These are phyloP conservation scores for Arthrobotrys iridis DNA, from an alignment of 2,329 filamentous ascomycete species.

Conservation along the genomic window DNA sequence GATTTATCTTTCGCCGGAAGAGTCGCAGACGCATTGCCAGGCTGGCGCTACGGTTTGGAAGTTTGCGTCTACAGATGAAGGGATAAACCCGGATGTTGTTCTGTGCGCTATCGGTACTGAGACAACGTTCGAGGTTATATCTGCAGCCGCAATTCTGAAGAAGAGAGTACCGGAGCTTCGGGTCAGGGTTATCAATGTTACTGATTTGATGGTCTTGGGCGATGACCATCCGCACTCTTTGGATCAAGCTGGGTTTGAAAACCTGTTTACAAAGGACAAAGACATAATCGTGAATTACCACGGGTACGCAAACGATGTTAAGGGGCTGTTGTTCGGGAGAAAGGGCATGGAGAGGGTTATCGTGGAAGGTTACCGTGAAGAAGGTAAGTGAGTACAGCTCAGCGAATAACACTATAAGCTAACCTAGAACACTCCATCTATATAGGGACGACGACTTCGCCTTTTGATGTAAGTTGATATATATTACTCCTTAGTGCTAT, in stretches of 20 bases:
- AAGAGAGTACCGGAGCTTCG: slow-evolving; percentile 66
- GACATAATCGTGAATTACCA: slow-evolving; percentile 75
- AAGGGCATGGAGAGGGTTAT: slow-evolving; percentile 65
- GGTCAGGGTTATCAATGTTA: slow-evolving; percentile 73
- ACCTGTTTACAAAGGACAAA: slow-evolving; percentile 69
- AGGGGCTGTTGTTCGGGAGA: slow-evolving; percentile 71
- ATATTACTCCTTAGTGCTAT: not conserved
- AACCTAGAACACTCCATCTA: not conserved
- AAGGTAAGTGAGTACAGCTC: slow-evolving; percentile 63
- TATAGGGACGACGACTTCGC: slow-evolving; percentile 68
- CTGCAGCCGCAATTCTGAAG: slow-evolving; percentile 69
- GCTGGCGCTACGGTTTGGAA: slow-evolving; percentile 71
- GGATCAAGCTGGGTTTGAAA: slow-evolving; percentile 65
- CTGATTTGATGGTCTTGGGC: slow-evolving; percentile 72
- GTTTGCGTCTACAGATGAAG: slow-evolving; percentile 70
- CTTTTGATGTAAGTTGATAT: slow-evolving; percentile 66
- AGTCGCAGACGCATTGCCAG: slow-evolving; percentile 71
- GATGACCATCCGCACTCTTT: slow-evolving; percentile 72
- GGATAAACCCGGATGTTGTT: slow-evolving; percentile 70
- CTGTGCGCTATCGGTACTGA: slow-evolving; percentile 73
- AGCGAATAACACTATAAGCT: slow-evolving; percentile 56
- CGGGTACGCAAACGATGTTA: slow-evolving; percentile 71
- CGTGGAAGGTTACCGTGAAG: slow-evolving; percentile 71
- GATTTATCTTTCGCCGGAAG: slow-evolving; percentile 69
- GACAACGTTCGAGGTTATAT: slow-evolving; percentile 72